These are phyloP conservation scores for Strobilomyces confusus DNA, from an alignment of 768 basidiomycete species.

Conservation along the genomic window DNA sequence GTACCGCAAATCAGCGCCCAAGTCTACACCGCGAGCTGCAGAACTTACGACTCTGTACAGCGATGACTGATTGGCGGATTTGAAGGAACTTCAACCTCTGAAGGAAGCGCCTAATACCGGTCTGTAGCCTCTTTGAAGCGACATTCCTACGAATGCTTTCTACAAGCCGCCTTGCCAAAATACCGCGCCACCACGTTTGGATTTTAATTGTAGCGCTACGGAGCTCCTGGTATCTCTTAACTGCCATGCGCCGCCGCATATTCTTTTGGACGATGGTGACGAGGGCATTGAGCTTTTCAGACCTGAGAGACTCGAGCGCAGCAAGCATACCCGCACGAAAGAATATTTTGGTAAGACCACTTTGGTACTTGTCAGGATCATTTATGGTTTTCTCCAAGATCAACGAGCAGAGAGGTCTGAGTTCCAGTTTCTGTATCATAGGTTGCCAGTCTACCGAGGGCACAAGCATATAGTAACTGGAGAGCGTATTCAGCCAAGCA, in stretches of 20 bases:
- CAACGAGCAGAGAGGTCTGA: slow-evolving; percentile 73
- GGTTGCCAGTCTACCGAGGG: slow-evolving; percentile 82
- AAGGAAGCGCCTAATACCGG: slow-evolving; percentile 62
- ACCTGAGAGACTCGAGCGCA: slow-evolving; percentile 85
- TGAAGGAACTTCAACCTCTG: slow-evolving; percentile 69
- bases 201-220: slow-evolving; percentile 76
- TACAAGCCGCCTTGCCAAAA: slow-evolving; percentile 69
- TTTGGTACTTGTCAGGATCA: slow-evolving; percentile 95
- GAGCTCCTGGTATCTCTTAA: slow-evolving; percentile 71
- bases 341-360: slow-evolving; percentile 96
- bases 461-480: slow-evolving; percentile 95
- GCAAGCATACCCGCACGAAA: slow-evolving; percentile 99
- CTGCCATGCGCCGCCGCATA: slow-evolving; percentile 81
- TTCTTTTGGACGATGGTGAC: slow-evolving; percentile 98
- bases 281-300: slow-evolving; percentile 82
- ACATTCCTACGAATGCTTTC: slow-evolving; percentile 66
- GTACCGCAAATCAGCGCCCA: slow-evolving; percentile 5
- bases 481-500: slow-evolving; percentile 17
- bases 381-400: slow-evolving; percentile 86
- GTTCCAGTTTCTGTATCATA: slow-evolving; percentile 77
- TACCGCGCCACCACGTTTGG: slow-evolving; percentile 94
- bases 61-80: slow-evolving; percentile 56
- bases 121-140: slow-evolving; percentile 76
- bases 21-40: neutral
- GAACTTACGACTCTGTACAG: slow-evolving; percentile 82